phyloP scores from a whole-genome alignment of 352 stramenopile species.

The Globisporangium rhizosaccharum region DNA sequence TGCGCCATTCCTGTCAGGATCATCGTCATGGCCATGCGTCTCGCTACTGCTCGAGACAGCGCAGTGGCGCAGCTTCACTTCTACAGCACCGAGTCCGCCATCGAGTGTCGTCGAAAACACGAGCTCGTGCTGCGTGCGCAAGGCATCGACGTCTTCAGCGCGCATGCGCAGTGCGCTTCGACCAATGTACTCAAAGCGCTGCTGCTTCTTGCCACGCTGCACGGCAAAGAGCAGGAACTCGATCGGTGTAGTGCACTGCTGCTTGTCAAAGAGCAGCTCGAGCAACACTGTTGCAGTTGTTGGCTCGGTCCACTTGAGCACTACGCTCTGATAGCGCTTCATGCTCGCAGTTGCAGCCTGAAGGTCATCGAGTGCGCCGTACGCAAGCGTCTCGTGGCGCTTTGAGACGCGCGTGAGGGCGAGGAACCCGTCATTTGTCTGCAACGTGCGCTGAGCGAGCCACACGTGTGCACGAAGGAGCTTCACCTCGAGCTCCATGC shows the following conservation, averaged over 20 bases:
- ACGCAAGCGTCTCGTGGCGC: slow-evolving; percentile 18
- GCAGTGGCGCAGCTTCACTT: slow-evolving; percentile 28
- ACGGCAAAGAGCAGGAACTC: slow-evolving; percentile 38
- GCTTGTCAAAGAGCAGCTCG: slow-evolving; percentile 3
- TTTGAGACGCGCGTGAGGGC: slow-evolving; percentile 20
- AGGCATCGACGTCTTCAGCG: slow-evolving; percentile 29
- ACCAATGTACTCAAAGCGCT: slow-evolving; percentile 31
- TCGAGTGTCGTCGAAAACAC: slow-evolving; percentile 38
- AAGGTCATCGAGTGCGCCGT: slow-evolving; percentile 21
- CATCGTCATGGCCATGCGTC: no score
- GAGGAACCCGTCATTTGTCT: slow-evolving; percentile 31
- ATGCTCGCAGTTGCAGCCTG: not conserved
- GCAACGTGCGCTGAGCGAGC: slow-evolving; percentile 23
- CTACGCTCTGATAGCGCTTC: slow-evolving; percentile 15
- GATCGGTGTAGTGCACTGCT: not conserved
- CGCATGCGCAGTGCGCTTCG: slow-evolving; percentile 23
- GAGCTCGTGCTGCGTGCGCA: slow-evolving; percentile 34
- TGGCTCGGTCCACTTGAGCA: slow-evolving; percentile 23
- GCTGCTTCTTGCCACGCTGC: not conserved
- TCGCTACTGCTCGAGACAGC: not conserved
- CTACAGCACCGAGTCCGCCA: slow-evolving; percentile 23
- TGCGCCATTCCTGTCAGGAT: not conserved
- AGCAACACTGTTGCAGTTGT: slow-evolving; percentile 9
- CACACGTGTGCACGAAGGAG: slow-evolving; percentile 34
- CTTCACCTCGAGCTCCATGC: slow-evolving; percentile 23